Percentiles rank a stretch among this genome's conserved stretches.
Conservation (phyloP, 1,284 basidiomycete species). For the Trichosporon sp. region DNA sequence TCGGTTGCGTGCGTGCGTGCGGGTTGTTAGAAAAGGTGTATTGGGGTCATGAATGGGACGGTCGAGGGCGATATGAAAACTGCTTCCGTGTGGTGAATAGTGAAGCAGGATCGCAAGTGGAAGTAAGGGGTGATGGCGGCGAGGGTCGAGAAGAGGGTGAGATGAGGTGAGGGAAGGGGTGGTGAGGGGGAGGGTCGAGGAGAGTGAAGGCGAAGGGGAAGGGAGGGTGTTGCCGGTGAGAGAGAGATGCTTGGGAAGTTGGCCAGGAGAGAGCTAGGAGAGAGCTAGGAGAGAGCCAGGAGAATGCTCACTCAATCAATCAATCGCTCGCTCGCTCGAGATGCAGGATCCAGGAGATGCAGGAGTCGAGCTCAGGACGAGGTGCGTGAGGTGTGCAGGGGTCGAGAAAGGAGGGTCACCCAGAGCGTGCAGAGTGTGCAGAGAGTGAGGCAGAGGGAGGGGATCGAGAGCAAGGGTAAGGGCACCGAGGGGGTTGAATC, state of each 20-base stretch:
- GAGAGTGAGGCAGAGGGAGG: neutral
- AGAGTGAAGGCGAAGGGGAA: no score
- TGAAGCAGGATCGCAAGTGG: neutral
- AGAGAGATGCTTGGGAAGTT: neutral
- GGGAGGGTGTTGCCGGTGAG: no score
- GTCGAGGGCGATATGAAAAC: neutral
- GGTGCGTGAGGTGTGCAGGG: neutral
- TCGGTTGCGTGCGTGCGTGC: no score
- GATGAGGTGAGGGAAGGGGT: neutral
- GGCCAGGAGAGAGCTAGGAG: no score
- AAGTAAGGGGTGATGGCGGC: neutral
- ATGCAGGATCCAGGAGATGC: no score
- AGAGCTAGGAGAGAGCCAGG: no score
- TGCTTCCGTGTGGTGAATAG: neutral
- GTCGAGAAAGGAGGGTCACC: neutral
- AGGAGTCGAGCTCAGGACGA: neutral
- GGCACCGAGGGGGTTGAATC: no score
- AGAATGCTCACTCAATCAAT: no score
- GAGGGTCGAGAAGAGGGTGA: conserved; percentile 17
- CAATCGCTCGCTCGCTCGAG: no score
- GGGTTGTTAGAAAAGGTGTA: neutral
- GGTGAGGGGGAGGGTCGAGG: neutral
- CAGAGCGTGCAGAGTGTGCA: no score
- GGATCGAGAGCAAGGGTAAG: no score
- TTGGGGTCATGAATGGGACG: neutral